These are phyloP conservation scores for Candida gigantensis DNA, from an alignment of 1,139 yeast genomes.

Conservation along the genomic window DNA sequence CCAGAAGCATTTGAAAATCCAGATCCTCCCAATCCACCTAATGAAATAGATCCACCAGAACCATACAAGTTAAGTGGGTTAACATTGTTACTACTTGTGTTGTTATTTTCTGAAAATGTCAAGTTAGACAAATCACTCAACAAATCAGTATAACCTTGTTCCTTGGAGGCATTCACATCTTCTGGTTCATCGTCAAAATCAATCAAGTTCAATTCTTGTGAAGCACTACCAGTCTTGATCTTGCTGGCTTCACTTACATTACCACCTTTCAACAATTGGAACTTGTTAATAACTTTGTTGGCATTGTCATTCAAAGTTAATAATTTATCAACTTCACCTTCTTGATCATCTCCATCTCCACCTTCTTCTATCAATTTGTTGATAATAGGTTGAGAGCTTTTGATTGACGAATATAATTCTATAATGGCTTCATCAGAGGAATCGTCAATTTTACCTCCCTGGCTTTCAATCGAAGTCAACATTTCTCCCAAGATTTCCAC, in stretches of 20 bases:
- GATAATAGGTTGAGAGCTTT: slow-evolving; percentile 84
- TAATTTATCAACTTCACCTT: slow-evolving; percentile 64
- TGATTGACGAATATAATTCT: slow-evolving; percentile 78
- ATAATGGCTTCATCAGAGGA: slow-evolving; percentile 68
- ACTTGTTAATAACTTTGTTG: slow-evolving; percentile 68
- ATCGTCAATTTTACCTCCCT: slow-evolving; percentile 51
- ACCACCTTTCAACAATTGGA: slow-evolving; percentile 65
- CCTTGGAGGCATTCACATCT: slow-evolving; percentile 41
- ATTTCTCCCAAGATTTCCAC: slow-evolving; percentile 90
- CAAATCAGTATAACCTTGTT: slow-evolving; percentile 61
- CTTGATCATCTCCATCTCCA: slow-evolving; percentile 40
- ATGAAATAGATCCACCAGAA: slow-evolving; percentile 46
- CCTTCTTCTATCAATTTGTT: slow-evolving; percentile 75
- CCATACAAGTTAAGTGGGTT: slow-evolving; percentile 47
- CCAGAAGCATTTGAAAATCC: slow-evolving; percentile 14
- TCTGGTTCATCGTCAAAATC: slow-evolving; percentile 71
- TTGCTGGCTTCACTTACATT: slow-evolving; percentile 60
- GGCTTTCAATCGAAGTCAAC: slow-evolving; percentile 60
- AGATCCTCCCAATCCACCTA: slow-evolving; percentile 22
- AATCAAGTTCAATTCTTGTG: slow-evolving; percentile 58
- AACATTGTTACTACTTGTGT: slow-evolving; percentile 19
- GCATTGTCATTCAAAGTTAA: slow-evolving; percentile 76
- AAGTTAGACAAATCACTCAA: slow-evolving; percentile 70
- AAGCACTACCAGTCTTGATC: slow-evolving; percentile 46
- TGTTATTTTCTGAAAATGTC: slow-evolving; percentile 40